Conservation (phyloP, 1,139 yeast species). For the Sugiyamaella paludigena region DNA sequence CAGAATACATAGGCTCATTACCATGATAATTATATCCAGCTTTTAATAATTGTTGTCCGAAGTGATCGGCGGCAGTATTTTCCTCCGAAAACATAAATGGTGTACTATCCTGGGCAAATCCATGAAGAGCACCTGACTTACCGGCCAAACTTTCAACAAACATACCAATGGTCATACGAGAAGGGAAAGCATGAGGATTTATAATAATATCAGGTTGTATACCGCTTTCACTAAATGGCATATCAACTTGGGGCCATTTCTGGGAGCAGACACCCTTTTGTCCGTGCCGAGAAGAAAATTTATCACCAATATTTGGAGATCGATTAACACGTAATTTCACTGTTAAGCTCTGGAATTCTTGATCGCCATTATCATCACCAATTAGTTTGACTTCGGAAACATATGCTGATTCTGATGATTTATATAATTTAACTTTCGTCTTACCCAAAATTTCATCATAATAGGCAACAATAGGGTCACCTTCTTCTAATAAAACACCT, state of each 20-base stretch:
- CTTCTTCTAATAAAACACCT: constrained; percentile 87
- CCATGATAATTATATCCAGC: constrained; percentile 98
- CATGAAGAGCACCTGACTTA: constrained; percentile 97
- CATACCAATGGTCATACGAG: constrained; percentile 99
- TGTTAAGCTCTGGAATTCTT: constrained; percentile 80
- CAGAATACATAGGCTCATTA: constrained; percentile 98
- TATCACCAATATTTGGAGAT: constrained; percentile 94
- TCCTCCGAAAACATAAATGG: constrained; percentile 93
- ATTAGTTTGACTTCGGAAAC: constrained; percentile 92
- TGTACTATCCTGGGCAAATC: constrained; percentile 95
- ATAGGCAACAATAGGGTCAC: constrained; percentile 93
- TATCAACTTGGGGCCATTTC: constrained; percentile 94
- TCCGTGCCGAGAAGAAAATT: constrained; percentile 97
- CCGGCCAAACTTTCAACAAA: constrained; percentile 97
- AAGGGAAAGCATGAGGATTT: constrained; percentile 99
- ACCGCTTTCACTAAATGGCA: constrained; percentile 96
- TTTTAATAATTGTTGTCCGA: constrained; percentile 82
- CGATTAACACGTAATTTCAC: constrained; percentile 90
- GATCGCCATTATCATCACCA: constrained; percentile 77
- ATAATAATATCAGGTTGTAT: constrained; percentile 97
- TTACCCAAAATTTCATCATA: constrained; percentile 89
- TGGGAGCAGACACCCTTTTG: constrained; percentile 99
- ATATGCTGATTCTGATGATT: constrained; percentile 90
- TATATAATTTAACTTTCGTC: constrained; percentile 89
- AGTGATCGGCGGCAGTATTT: constrained; percentile 96